These are phyloP conservation scores for Jatropha podagrica DNA, from an alignment of 441 rosid genomes.

Conservation along the genomic window DNA sequence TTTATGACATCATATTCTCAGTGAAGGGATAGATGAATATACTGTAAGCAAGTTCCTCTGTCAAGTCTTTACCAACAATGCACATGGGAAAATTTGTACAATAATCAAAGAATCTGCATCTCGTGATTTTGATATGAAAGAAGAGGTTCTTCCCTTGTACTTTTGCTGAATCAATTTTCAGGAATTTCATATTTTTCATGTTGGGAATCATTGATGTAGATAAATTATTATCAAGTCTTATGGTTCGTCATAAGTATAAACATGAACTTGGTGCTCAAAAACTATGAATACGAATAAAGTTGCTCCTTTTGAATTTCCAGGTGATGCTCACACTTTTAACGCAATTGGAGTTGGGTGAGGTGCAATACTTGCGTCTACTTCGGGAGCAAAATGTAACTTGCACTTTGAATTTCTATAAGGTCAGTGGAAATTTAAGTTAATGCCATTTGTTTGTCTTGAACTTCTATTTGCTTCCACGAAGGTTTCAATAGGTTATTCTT, in stretches of 20 bases:
- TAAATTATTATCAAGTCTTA: background rate
- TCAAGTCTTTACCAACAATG: constrained; percentile 56
- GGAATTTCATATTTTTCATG: constrained; percentile 6
- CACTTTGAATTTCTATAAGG: constrained; percentile 90
- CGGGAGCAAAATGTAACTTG: constrained; percentile 74
- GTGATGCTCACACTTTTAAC: constrained; percentile 89
- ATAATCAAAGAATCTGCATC: constrained; percentile 76
- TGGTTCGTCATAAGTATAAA: background rate
- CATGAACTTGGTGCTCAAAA: constrained; percentile 12
- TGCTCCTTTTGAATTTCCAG: constrained; percentile 32
- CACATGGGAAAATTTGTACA: constrained; percentile 53
- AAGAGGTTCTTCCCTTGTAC: constrained; percentile 56
- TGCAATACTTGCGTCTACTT: constrained; percentile 66
- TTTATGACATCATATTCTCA: constrained; percentile 35
- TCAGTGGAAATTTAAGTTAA: constrained; percentile 23
- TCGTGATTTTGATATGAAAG: constrained; percentile 82
- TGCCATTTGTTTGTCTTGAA: constrained; percentile 4
- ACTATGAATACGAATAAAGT: background rate
- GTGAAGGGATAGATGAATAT: constrained; percentile 96
- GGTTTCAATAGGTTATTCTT: background rate
- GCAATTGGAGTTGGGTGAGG: constrained; percentile 87
- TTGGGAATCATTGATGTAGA: background rate
- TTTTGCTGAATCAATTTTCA: constrained; percentile 16
- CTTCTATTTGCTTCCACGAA: constrained; percentile 8
- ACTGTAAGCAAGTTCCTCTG: constrained; percentile 76